Base-by-base conservation (phyloP, 2,329 filamentous ascomycete species). In the Clonostachys solani region DNA sequence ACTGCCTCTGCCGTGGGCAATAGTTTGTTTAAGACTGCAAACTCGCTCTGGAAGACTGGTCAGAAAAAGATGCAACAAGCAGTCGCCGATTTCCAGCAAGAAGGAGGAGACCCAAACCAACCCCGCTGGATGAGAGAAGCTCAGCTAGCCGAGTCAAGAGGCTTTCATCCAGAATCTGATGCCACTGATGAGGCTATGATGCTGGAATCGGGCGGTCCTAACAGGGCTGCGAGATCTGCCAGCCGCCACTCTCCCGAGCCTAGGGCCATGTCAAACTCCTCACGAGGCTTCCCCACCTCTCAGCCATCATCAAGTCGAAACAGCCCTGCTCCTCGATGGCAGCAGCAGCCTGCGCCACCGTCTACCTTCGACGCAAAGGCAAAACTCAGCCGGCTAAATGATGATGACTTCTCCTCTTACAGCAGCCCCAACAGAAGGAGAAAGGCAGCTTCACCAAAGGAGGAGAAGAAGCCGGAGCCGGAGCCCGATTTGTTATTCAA, bases 101-200 rank as follows among this genome's bases (percentile, higher is more conserved):
- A 78, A 40, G 73, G 75, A 23, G 55, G 64, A 15, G 91, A 96
- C 59, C 77, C 87, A 3, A 88, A 65, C 59, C 89, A 96, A 61
- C 94, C 94, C 1, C 94, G 89, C 61, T 99, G 94, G 94, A 96
- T 99, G 92, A 84, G 87, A 56, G 87, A 92, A 48, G 78, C 83
- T 4, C 77, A 80, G 60, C 53, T 68, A 58, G 43, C 55, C 56
- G 35, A 33, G 47, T 5, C 35, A 16, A 47, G 35, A 18, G 13
- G 40, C 18, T 10, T 18, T 29, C 16, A 12, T 17, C 13, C 16
- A 29, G 33, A 43, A 23, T 6, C 10, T 52, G 12, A 52, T 44
- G 70, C 78, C 6, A 89, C 86, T 1, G 81, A 89, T 52, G 86
- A 90, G 68, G 91, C 89, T 6, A 72, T 91, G 64, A 86, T 92